Evolutionary conservation across 1,139 yeast species (phyloP).

Genomic region (Candida tetrigidarum): DNA sequence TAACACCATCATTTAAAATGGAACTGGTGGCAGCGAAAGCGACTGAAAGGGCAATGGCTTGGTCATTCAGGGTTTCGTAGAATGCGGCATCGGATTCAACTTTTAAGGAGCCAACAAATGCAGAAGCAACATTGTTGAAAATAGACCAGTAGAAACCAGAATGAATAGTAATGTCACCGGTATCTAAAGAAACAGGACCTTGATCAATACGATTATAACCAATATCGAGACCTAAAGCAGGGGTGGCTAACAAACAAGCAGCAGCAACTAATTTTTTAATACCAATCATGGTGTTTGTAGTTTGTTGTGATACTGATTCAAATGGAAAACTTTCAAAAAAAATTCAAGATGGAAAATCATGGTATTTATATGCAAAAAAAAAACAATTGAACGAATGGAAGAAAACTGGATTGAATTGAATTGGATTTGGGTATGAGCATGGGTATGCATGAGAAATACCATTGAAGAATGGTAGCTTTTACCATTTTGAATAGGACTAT

Average conservation of each 20-base stretch:
- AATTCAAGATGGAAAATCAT: background rate
- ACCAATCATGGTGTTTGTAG: background rate
- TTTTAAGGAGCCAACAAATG: constrained; percentile 26
- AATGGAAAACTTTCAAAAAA: background rate
- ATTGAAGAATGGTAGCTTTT: no score
- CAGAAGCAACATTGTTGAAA: constrained; percentile 28
- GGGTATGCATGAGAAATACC: no score
- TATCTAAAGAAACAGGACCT: constrained; percentile 22
- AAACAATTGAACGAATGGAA: no score
- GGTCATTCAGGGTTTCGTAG: constrained; percentile 22
- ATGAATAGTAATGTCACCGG: constrained; percentile 28
- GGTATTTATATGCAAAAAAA: no score
- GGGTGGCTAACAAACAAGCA: background rate
- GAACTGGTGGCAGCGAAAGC: constrained; percentile 15
- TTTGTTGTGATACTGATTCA: background rate
- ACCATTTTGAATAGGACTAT: no score
- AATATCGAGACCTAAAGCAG: constrained; percentile 6
- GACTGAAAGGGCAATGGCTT: constrained; percentile 18
- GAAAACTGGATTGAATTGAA: no score
- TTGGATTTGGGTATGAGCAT: no score
- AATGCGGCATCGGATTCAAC: constrained; percentile 26
- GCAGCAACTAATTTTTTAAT: background rate
- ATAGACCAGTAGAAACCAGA: constrained; percentile 36
- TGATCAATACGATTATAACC: constrained; percentile 13
- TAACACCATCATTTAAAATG: constrained; percentile 24